A percentile compares a stretch with the other conserved stretches of the same genome.
Evolutionary conservation across 345 rosid genomes (phyloP).

Genomic region (Gossypium anomalum): DNA sequence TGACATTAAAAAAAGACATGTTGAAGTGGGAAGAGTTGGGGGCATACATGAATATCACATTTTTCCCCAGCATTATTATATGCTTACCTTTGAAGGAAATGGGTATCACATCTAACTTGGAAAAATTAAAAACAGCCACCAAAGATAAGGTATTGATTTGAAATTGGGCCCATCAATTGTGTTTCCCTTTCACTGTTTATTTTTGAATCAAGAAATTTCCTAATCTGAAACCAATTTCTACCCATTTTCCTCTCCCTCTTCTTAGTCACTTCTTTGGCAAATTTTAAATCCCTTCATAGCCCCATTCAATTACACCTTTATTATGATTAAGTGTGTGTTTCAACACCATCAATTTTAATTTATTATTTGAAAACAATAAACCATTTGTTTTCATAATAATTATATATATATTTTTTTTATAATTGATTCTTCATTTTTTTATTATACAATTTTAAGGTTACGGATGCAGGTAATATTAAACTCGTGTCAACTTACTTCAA

Average conservation of each 20-base stretch:
- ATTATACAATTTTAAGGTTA: too few relatives aligned
- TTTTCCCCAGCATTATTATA: background rate
- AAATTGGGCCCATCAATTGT: conserved; percentile 15
- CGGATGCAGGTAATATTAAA: too few relatives aligned
- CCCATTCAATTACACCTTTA: too few relatives aligned
- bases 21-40: conserved; percentile 13
- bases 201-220: conserved; percentile 16
- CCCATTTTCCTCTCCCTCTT: background rate
- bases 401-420: too few relatives aligned
- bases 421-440: too few relatives aligned
- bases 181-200: background rate
- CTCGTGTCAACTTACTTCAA: too few relatives aligned
- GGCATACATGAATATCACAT: background rate
- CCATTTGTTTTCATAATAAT: too few relatives aligned
- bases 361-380: too few relatives aligned
- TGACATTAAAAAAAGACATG: background rate
- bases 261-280: background rate
- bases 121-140: background rate
- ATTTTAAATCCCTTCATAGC: too few relatives aligned
- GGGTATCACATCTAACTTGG: conserved; percentile 16
- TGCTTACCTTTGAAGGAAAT: conserved; percentile 8
- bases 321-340: too few relatives aligned
- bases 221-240: conserved; percentile 21
- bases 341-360: too few relatives aligned
- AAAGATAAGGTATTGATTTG: background rate